Evolutionary conservation across 2,329 filamentous ascomycete genomes (phyloP).

Genomic region (Diaporthe velutina): DNA sequence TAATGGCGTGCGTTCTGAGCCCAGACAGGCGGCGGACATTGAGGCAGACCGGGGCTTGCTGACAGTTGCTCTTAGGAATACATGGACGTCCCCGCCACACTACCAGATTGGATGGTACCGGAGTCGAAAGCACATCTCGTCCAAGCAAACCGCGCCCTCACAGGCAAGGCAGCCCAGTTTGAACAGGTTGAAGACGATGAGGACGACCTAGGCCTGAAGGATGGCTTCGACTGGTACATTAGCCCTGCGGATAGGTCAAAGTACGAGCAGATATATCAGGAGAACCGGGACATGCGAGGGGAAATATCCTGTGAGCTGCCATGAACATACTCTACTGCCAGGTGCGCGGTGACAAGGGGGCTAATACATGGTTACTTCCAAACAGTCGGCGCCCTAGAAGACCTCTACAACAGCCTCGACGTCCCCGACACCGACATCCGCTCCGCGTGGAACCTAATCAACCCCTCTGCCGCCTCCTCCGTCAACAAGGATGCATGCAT

Average conservation of each 20-base stretch:
- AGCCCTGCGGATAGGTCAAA: slow-evolving; percentile 89
- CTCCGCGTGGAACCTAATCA: slow-evolving; percentile 97
- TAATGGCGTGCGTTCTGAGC: slow-evolving; percentile 79
- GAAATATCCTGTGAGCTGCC: slow-evolving; percentile 78
- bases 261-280: slow-evolving; percentile 97
- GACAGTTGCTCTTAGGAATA: slow-evolving; percentile 74
- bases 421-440: slow-evolving; percentile 84
- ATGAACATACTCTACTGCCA: no score
- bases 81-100: slow-evolving; percentile 82
- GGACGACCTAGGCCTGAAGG: slow-evolving; percentile 87
- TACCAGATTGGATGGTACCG: slow-evolving; percentile 97
- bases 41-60: slow-evolving; percentile 11
- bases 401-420: slow-evolving; percentile 86
- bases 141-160: slow-evolving; percentile 84
- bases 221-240: slow-evolving; percentile 99
- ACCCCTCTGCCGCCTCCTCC: slow-evolving; percentile 83
- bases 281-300: slow-evolving; percentile 88
- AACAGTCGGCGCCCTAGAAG: slow-evolving; percentile 80
- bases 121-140: slow-evolving; percentile 95
- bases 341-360: no score
- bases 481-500: slow-evolving; percentile 97
- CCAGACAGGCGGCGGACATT: not conserved
- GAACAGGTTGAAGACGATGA: slow-evolving; percentile 87
- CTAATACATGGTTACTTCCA: slow-evolving; percentile 38
- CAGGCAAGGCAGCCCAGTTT: slow-evolving; percentile 84